Conservation (phyloP, 192 early-diverging fungal genomes). For the Backusella mclennaniae region DNA sequence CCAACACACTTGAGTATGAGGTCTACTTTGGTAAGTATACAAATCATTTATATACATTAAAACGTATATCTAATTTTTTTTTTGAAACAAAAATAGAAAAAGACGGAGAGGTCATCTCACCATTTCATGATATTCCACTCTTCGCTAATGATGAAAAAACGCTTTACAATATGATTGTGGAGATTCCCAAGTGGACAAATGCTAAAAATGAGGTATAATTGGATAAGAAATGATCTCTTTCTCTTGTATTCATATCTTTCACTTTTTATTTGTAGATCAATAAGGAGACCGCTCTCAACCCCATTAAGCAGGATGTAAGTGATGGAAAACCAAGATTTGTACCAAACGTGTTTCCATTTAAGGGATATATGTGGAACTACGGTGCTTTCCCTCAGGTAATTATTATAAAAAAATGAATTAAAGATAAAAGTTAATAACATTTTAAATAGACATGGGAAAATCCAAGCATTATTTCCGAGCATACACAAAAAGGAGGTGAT, state of each 20-base stretch:
- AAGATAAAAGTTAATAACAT: neutral
- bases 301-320: conserved; percentile 97
- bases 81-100: conserved; percentile 49
- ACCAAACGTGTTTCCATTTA: conserved; percentile 98
- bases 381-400: conserved; percentile 93
- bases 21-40: conserved; percentile 71
- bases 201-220: conserved; percentile 87
- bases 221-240: neutral
- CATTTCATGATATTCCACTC: conserved; percentile 98
- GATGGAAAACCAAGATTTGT: conserved; percentile 98
- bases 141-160: conserved; percentile 87
- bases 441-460: conserved; percentile 92
- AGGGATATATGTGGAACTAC: conserved; percentile 99
- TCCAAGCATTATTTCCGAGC: conserved; percentile 78
- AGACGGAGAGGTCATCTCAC: conserved; percentile 81
- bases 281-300: conserved; percentile 95
- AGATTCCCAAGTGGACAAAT: conserved; percentile 99
- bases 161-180: conserved; percentile 97
- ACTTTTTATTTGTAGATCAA: conserved; percentile 61
- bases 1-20: conserved; percentile 82
- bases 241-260: neutral
- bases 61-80: neutral
- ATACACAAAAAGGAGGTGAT: conserved; percentile 93
- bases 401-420: neutral
- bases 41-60: neutral